Conservation (phyloP, 495 filamentous ascomycete genomes). For the Choiromyces venosus region DNA sequence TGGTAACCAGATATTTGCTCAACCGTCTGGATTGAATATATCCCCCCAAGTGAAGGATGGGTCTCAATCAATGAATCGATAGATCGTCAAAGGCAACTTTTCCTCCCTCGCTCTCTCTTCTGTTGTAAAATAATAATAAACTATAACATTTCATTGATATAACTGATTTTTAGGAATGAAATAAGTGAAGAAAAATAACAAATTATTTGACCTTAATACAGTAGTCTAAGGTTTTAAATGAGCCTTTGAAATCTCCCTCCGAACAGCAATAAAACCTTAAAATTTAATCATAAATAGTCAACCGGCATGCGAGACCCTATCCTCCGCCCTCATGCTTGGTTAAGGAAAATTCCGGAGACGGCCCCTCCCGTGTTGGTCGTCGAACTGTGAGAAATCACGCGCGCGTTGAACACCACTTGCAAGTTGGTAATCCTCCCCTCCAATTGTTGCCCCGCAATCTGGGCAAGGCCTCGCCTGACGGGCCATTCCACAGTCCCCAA, state of each 20-base stretch:
- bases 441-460: conserved; percentile 58
- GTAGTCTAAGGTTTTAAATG: background rate
- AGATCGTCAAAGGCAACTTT: background rate
- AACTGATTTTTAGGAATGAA: background rate
- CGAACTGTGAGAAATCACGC: conserved; percentile 45
- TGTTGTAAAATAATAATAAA: background rate
- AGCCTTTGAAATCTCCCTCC: background rate
- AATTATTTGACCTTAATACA: background rate
- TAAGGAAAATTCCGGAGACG: no score
- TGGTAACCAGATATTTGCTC: background rate
- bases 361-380: background rate
- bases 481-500: conserved; percentile 69
- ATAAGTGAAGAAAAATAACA: background rate
- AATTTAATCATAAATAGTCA: background rate
- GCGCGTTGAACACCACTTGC: conserved; percentile 51
- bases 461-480: conserved; percentile 61
- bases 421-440: conserved; percentile 52
- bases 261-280: background rate
- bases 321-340: no score
- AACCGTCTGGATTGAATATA: background rate
- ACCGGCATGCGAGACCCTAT: background rate
- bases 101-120: background rate
- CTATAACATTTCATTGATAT: background rate
- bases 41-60: background rate
- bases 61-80: background rate